Evolutionary conservation across 2,329 filamentous ascomycete species (phyloP).

Genomic region (Aureobasidium sp.): DNA sequence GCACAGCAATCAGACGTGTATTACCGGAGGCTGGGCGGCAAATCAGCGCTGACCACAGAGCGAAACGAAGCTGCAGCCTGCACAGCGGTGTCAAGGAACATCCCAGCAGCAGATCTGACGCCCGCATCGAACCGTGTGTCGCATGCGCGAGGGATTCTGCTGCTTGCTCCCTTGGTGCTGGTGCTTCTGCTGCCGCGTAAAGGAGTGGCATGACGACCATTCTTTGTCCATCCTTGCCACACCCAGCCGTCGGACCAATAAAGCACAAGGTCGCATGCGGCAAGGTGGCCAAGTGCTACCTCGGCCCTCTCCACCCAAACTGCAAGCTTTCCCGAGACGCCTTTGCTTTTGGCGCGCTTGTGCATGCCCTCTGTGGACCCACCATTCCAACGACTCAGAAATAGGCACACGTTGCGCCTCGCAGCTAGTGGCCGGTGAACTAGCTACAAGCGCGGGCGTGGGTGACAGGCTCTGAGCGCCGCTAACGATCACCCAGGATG

Average conservation of each 20-base stretch:
- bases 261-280: conserved; percentile 10
- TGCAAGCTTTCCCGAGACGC: conserved; percentile 10
- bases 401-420: conserved; percentile 13
- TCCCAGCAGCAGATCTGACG: conserved; percentile 10
- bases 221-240: conserved; percentile 13
- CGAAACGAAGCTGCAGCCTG: conserved; percentile 9
- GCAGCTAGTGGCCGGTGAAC: conserved; percentile 7
- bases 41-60: conserved; percentile 7
- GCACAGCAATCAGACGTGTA: background rate
- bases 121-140: conserved; percentile 9
- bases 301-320: background rate
- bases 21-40: background rate
- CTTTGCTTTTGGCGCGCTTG: conserved; percentile 11
- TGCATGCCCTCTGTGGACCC: conserved; percentile 11
- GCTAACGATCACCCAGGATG: conserved; percentile 8
- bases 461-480: conserved; percentile 10
- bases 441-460: conserved; percentile 10
- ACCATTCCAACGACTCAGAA: conserved; percentile 13
- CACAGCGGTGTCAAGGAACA: conserved; percentile 7
- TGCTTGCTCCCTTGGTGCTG: conserved; percentile 3
- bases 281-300: conserved; percentile 7
- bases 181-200: background rate
- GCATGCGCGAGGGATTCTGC: conserved; percentile 7
- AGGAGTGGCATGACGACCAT: conserved; percentile 11
- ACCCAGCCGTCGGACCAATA: conserved; percentile 7